Conservation (phyloP, 768 basidiomycete species). For the Terana coerulea region DNA sequence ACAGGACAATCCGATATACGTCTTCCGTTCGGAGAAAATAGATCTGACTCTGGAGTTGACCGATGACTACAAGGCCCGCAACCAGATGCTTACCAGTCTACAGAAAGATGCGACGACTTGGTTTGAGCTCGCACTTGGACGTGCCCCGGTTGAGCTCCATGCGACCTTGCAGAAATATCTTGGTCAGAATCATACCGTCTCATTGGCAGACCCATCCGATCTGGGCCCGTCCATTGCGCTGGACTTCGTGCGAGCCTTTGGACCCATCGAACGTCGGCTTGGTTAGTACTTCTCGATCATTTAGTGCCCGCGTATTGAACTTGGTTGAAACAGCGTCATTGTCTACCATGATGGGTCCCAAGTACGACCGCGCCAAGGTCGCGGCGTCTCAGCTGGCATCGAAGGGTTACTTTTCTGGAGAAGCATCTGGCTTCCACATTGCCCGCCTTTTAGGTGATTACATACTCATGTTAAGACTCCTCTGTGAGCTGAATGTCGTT, state of each 20-base stretch:
- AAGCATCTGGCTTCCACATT: conserved; percentile 75
- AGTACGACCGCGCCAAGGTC: conserved; percentile 76
- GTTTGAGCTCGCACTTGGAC: conserved; percentile 82
- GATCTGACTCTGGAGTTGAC: conserved; percentile 75
- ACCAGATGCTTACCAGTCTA: conserved; percentile 75
- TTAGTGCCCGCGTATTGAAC: not conserved
- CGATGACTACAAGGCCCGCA: conserved; percentile 82
- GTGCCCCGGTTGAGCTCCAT: conserved; percentile 90
- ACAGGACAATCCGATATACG: conserved; percentile 85
- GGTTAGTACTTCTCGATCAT: conserved; percentile 41
- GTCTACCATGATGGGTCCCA: conserved; percentile 53
- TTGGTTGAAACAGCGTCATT: conserved; percentile 42
- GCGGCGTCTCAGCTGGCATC: conserved; percentile 84
- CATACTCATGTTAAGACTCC: no score
- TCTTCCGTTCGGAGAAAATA: conserved; percentile 76
- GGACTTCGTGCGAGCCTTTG: conserved; percentile 78
- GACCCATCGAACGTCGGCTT: conserved; percentile 70
- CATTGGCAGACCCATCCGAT: conserved; percentile 75
- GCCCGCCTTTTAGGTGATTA: conserved; percentile 59
- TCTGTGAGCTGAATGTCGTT: not conserved
- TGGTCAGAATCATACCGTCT: conserved; percentile 62
- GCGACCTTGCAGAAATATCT: conserved; percentile 94
- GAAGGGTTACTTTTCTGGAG: conserved; percentile 88
- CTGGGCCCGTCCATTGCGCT: conserved; percentile 90
- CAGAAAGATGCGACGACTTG: conserved; percentile 73